Conservation (phyloP, 2,329 filamentous ascomycete genomes). For the Calonectria fujianensis region DNA sequence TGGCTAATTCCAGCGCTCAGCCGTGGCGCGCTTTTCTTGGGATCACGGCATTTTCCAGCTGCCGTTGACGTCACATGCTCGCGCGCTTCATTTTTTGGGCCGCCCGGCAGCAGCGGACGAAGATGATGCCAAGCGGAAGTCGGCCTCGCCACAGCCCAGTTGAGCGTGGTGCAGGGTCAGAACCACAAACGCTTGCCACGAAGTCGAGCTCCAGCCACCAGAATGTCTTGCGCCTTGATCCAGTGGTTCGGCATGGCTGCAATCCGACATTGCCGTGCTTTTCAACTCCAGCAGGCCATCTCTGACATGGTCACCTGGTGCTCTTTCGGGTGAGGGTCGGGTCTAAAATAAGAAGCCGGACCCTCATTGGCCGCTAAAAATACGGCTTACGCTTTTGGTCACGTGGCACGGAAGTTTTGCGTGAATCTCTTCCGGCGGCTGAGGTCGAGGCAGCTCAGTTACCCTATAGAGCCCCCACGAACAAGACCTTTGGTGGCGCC, state of each 20-base stretch:
- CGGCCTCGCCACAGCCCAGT: background rate
- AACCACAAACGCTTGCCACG: background rate
- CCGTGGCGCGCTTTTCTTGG: background rate
- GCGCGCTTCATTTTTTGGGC: no score
- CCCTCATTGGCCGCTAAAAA: background rate
- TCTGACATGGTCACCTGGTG: background rate
- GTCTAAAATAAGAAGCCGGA: background rate
- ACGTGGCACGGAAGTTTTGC: background rate
- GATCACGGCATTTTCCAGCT: background rate
- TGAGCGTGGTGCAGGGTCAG: background rate
- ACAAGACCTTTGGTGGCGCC: background rate
- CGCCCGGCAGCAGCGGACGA: background rate
- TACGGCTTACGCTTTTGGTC: background rate
- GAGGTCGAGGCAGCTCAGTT: background rate
- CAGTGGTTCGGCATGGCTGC: background rate
- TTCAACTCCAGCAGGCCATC: background rate
- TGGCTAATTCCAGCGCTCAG: background rate
- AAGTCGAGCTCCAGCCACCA: background rate
- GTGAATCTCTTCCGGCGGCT: background rate
- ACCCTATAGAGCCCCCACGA: conserved; percentile 1
- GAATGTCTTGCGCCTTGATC: background rate
- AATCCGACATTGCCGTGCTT: background rate
- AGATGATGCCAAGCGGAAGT: background rate
- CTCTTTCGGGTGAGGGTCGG: background rate
- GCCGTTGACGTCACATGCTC: background rate